Evolutionary conservation across 2,329 filamentous ascomycete genomes (phyloP), one percentile per base, ranked within the genome.

Genomic region (Zopfia rhizophila): DNA sequence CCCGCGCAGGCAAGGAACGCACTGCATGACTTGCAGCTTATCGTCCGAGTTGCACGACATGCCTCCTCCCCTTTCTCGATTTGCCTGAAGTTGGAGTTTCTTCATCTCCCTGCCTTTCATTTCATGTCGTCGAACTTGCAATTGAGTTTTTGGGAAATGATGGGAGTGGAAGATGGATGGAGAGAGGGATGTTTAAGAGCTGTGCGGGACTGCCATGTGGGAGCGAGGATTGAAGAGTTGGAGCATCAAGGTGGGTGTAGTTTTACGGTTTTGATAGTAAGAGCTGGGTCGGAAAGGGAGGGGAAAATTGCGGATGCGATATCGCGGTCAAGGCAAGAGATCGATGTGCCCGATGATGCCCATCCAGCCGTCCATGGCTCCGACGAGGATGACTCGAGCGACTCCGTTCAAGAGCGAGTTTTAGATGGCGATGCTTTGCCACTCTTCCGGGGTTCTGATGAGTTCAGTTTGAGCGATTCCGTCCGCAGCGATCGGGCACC

Each of bases 171-270:
- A 22, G 50, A 58, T 13, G 21, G 16, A 12, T 44, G 55, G 23
- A 40, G 31, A 17, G 35, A 43, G 7, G 22, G 14, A 3, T 60
- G 45, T 36, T 22, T 60, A 22, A 30, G 33, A 17, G 48, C 48
- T 33, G 22, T 62, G 8, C 13, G 33, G 29, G 22, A 25, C 2
- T 16, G 22, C 5, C 62, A 55, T 43, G 30, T 27, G 3, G 38
- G 22, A 1, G 19, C 38, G 22, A 11, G n/a, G 6, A 23, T 62
- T 3, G 36, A 50, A n/a, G 50, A 59, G 39, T 48, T 55, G 11
- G 27, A 28, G 12, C 12, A 60, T 4, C 60, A 65, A 23, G 61
- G 61, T 4, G 55, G 59, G 28, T 65, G 61, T 35, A 63, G 60
- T 36, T 58, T 56, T 36, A 63, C 61, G 1, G 7, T 64, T 6